Evolutionary conservation across 1,284 basidiomycete species (phyloP).

Genomic region (Ganoderma resinaceum): DNA sequence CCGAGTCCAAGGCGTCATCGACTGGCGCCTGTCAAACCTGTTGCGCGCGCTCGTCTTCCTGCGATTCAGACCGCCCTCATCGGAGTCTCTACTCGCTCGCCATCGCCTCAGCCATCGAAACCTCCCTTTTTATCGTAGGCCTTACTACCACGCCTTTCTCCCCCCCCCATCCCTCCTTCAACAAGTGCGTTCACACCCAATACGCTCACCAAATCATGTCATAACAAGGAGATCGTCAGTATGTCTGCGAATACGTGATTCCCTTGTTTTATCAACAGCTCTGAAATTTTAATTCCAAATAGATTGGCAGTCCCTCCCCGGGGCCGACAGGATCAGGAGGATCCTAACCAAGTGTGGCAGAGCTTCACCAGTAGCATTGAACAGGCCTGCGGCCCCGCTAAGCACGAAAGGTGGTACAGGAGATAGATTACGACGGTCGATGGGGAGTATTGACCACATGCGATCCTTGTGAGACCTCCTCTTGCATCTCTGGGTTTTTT

Average conservation of each 20-base stretch:
- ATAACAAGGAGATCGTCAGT: not conserved
- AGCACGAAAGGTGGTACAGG: not conserved
- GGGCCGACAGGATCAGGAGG: not conserved
- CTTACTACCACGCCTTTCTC: slow-evolving; percentile 18
- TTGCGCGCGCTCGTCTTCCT: too few relatives aligned
- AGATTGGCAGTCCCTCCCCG: not conserved
- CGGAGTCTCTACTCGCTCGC: slow-evolving; percentile 19
- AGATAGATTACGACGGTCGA: not conserved
- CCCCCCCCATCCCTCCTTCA: slow-evolving; percentile 46
- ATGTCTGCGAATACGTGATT: not conserved
- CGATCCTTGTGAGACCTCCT: too few relatives aligned
- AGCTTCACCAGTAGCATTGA: not conserved
- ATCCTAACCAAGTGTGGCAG: too few relatives aligned
- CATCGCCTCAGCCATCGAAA: slow-evolving; percentile 8
- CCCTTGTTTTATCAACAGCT: not conserved
- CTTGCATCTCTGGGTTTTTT: not conserved
- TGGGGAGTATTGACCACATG: too few relatives aligned
- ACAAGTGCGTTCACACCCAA: slow-evolving; percentile 29
- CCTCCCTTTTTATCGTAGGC: slow-evolving; percentile 5
- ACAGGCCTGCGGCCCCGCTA: not conserved
- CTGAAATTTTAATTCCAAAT: not conserved
- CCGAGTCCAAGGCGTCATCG: too few relatives aligned
- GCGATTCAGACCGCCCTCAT: too few relatives aligned
- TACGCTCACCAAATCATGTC: slow-evolving; percentile 43
- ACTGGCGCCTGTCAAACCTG: too few relatives aligned